Evolutionary conservation across 2,329 filamentous ascomycete species (phyloP).

Genomic region (Cytospora leucostoma): DNA sequence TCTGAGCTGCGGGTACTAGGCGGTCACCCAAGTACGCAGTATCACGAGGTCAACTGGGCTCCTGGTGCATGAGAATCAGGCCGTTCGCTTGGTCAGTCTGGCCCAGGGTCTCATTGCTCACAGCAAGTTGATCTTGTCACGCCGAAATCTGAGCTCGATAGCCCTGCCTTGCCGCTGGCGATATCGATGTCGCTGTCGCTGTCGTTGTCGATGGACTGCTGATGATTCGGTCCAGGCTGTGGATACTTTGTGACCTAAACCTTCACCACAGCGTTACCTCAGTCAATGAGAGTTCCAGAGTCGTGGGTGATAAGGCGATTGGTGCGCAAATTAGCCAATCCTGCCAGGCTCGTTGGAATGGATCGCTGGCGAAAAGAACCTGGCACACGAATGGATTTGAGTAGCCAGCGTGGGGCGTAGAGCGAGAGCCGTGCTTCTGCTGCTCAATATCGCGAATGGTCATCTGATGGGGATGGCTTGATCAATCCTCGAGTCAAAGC

Average conservation of each 20-base stretch:
- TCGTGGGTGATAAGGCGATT: slow-evolving; percentile 9
- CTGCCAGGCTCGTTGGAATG: not conserved
- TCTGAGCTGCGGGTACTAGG: slow-evolving; percentile 14
- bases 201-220: slow-evolving; percentile 2
- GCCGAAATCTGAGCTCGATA: slow-evolving; percentile 12
- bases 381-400: not conserved
- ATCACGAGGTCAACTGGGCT: slow-evolving; percentile 18
- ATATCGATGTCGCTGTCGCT: too few species aligned
- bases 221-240: slow-evolving; percentile 4
- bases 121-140: slow-evolving; percentile 9
- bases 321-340: slow-evolving; percentile 13
- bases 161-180: slow-evolving; percentile 11
- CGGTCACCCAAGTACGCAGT: not conserved
- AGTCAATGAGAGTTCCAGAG: not conserved
- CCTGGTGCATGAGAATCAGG: slow-evolving; percentile 14
- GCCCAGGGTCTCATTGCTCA: slow-evolving; percentile 7
- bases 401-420: too few species aligned
- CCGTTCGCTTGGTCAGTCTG: slow-evolving; percentile 6
- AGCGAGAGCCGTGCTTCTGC: not conserved
- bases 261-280: not conserved
- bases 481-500: not conserved
- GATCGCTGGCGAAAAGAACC: not conserved
- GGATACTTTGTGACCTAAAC: not conserved
- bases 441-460: not conserved
- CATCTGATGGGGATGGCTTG: not conserved